Evolutionary conservation across 768 basidiomycete species (phyloP).

Genomic region (Naematelia aurantialba): DNA sequence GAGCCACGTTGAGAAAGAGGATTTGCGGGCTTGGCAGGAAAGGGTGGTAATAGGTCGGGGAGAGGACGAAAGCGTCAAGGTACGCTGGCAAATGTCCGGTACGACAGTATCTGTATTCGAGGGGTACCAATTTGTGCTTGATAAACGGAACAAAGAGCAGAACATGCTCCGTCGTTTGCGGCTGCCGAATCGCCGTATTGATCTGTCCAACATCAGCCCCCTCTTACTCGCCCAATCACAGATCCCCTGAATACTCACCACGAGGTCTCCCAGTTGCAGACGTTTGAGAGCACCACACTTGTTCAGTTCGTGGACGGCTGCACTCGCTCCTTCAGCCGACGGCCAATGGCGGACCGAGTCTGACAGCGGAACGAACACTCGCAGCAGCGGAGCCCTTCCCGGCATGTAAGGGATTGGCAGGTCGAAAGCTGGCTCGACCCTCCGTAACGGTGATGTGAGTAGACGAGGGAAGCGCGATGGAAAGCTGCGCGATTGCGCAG

Average conservation of each 20-base stretch:
- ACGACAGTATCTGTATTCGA: constrained; percentile 36
- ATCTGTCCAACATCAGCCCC: constrained; percentile 18
- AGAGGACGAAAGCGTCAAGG: constrained; percentile 44
- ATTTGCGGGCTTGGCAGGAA: constrained; percentile 46
- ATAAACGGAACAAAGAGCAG: constrained; percentile 44
- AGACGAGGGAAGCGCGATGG: neutral
- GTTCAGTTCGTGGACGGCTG: constrained; percentile 39
- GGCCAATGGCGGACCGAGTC: constrained; percentile 41
- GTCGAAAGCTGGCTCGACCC: constrained; percentile 46
- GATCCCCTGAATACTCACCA: constrained; percentile 28
- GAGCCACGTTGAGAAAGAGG: constrained; percentile 44
- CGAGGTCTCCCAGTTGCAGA: constrained; percentile 41
- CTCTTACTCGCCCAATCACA: neutral
- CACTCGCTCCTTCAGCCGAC: constrained; percentile 42
- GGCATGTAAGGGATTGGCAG: constrained; percentile 38
- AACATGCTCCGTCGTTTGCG: constrained; percentile 38
- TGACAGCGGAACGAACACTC: constrained; percentile 48
- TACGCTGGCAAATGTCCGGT: constrained; percentile 44
- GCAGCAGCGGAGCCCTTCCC: constrained; percentile 39
- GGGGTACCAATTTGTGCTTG: constrained; percentile 43
- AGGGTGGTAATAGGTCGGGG: constrained; percentile 48
- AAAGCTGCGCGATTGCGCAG: constrained; percentile 1
- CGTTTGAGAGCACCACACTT: constrained; percentile 45
- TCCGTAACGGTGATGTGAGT: neutral
- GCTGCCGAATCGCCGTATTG: constrained; percentile 42